A percentile compares a stretch with the other conserved stretches of the same genome.
Evolutionary conservation across 495 filamentous ascomycete genomes (phyloP).

Genomic region (Xylaria sp.): DNA sequence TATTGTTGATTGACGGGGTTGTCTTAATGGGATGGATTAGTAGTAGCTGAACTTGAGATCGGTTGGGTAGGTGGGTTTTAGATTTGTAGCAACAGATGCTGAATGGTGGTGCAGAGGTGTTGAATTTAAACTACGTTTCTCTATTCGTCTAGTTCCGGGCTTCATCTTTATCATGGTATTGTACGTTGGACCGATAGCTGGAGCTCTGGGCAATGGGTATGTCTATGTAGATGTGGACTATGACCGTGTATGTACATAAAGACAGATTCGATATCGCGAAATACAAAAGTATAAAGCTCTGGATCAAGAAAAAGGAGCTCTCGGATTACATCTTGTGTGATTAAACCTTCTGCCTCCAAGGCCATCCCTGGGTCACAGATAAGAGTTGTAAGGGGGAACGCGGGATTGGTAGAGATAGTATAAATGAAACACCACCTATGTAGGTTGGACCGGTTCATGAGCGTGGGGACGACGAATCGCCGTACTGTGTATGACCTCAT

Average conservation of each 20-base stretch:
- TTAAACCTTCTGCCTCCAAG: background rate
- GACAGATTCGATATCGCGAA: background rate
- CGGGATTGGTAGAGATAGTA: background rate
- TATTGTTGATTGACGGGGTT: background rate
- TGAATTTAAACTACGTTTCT: background rate
- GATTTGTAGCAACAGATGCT: background rate
- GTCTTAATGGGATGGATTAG: background rate
- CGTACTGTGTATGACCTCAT: conserved; percentile 4
- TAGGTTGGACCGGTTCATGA: background rate
- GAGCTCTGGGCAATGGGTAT: background rate
- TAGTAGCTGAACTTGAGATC: background rate
- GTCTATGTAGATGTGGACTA: background rate
- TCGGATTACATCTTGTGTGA: background rate
- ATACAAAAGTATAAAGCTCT: background rate
- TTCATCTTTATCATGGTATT: background rate
- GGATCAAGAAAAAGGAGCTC: background rate
- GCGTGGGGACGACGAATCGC: background rate
- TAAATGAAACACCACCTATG: background rate
- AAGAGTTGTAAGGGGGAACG: background rate
- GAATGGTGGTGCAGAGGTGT: background rate
- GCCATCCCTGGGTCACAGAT: background rate
- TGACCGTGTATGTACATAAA: background rate
- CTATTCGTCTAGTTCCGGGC: too few relatives aligned
- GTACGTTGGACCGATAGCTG: background rate
- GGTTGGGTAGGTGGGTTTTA: background rate